Conservation (phyloP, 2,329 filamentous ascomycete species). For the Penicillium sp. region DNA sequence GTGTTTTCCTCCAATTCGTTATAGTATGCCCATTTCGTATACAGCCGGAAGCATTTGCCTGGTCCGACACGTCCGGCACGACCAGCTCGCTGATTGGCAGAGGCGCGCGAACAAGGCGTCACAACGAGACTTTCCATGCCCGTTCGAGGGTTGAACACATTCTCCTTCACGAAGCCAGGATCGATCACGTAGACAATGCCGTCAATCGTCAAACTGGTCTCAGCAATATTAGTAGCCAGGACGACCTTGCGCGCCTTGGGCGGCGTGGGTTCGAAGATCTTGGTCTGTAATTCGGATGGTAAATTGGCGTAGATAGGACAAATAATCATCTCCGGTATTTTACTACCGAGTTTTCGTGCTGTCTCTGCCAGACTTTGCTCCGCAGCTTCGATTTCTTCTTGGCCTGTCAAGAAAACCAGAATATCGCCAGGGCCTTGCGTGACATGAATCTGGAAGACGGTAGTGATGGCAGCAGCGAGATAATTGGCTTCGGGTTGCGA, state of each 20-base stretch:
- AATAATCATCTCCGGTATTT: constrained; percentile 83
- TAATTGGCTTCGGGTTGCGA: constrained; percentile 93
- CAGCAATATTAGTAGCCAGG: constrained; percentile 93
- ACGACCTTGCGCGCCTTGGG: constrained; percentile 86
- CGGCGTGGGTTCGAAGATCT: constrained; percentile 93
- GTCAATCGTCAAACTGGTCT: constrained; percentile 93
- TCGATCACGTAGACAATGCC: constrained; percentile 97
- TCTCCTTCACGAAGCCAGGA: constrained; percentile 92
- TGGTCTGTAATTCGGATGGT: constrained; percentile 84
- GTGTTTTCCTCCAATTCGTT: constrained; percentile 93
- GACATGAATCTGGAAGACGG: constrained; percentile 92
- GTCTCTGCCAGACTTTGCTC: constrained; percentile 84
- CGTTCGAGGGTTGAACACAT: constrained; percentile 85
- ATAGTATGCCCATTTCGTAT: constrained; percentile 91
- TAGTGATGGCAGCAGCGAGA: constrained; percentile 85
- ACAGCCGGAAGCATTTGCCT: constrained; percentile 90
- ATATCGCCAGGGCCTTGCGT: constrained; percentile 85
- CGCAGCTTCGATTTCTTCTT: constrained; percentile 92
- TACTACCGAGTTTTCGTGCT: constrained; percentile 78
- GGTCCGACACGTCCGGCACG: constrained; percentile 89
- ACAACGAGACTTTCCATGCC: constrained; percentile 92
- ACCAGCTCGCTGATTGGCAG: constrained; percentile 88
- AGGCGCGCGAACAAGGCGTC: constrained; percentile 86
- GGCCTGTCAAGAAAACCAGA: constrained; percentile 89
- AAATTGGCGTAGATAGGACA: constrained; percentile 94